phyloP scores from a whole-genome alignment of 2,329 filamentous ascomycete genomes.

The Apiospora marii region DNA sequence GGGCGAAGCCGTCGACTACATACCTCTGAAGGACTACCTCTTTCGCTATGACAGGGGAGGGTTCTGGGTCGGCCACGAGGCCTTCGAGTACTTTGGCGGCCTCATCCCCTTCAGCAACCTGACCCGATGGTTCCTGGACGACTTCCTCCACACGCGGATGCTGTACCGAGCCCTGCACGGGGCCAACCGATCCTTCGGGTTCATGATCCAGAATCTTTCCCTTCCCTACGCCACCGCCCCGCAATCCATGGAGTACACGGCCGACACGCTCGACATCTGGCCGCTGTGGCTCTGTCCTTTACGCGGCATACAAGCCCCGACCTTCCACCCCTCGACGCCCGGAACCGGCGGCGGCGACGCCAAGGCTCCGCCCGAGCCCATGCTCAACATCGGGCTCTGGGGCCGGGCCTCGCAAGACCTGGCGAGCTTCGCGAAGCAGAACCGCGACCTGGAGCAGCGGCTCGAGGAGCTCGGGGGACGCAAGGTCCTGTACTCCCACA shows the following conservation, averaged over 20 bases:
- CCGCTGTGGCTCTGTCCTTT: slow-evolving; percentile 68
- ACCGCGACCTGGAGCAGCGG: slow-evolving; percentile 76
- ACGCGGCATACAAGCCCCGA: slow-evolving; percentile 56
- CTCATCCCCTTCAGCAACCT: slow-evolving; percentile 69
- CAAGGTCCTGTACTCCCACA: slow-evolving; percentile 89
- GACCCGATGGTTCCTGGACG: slow-evolving; percentile 74
- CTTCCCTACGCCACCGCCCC: slow-evolving; percentile 61
- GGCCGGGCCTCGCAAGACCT: slow-evolving; percentile 70
- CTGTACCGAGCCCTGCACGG: slow-evolving; percentile 76
- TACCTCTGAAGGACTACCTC: slow-evolving; percentile 75
- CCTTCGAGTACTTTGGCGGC: slow-evolving; percentile 71
- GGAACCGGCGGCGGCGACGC: neutral
- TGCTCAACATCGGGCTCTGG: slow-evolving; percentile 79
- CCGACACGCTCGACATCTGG: slow-evolving; percentile 61
- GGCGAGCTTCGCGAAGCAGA: slow-evolving; percentile 69
- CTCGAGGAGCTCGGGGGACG: slow-evolving; percentile 74
- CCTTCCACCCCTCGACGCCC: slow-evolving; percentile 62
- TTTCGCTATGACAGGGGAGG: slow-evolving; percentile 80
- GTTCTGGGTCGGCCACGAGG: slow-evolving; percentile 75
- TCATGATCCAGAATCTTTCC: slow-evolving; percentile 73
- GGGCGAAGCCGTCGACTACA: slow-evolving; percentile 56
- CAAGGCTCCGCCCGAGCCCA: slow-evolving; percentile 37
- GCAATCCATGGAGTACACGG: slow-evolving; percentile 62
- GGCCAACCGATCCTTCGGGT: slow-evolving; percentile 68
- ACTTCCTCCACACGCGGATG: slow-evolving; percentile 77